phyloP scores from a whole-genome alignment of 1,284 basidiomycete genomes.

The Nidula niveotomentosa region DNA sequence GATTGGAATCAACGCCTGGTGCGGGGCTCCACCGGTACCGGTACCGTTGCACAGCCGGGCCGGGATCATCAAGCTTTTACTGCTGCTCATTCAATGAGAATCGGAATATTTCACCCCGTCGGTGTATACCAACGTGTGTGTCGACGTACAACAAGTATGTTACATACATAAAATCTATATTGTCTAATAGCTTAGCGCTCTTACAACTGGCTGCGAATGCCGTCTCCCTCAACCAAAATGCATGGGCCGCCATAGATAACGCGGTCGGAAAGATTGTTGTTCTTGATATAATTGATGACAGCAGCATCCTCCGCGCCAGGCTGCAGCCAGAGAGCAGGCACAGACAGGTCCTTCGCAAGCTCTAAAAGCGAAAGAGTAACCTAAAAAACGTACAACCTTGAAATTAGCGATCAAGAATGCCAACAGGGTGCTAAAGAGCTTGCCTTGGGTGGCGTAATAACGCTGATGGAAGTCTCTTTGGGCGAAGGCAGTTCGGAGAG shows the following conservation, averaged over 20 bases:
- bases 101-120: no score
- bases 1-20: no score
- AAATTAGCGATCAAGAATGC: not conserved
- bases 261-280: slow-evolving; percentile 53
- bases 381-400: slow-evolving; percentile 29
- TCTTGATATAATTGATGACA: slow-evolving; percentile 41
- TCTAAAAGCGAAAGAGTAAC: slow-evolving; percentile 66
- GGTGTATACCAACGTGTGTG: no score
- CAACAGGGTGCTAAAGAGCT: slow-evolving; percentile 5
- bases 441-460: slow-evolving; percentile 76
- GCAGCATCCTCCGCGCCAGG: slow-evolving; percentile 74
- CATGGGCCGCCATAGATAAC: slow-evolving; percentile 79
- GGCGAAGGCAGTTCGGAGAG: slow-evolving; percentile 65
- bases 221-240: slow-evolving; percentile 71
- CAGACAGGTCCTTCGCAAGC: slow-evolving; percentile 58
- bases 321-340: slow-evolving; percentile 82
- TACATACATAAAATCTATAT: not conserved
- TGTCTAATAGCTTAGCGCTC: not conserved
- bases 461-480: slow-evolving; percentile 71
- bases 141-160: no score
- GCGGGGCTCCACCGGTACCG: no score
- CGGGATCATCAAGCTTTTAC: no score
- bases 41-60: no score
- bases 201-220: slow-evolving; percentile 22
- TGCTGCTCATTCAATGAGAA: no score